Base-by-base conservation (phyloP, 768 basidiomycete species). In the Boletus vermiculosoides region DNA sequence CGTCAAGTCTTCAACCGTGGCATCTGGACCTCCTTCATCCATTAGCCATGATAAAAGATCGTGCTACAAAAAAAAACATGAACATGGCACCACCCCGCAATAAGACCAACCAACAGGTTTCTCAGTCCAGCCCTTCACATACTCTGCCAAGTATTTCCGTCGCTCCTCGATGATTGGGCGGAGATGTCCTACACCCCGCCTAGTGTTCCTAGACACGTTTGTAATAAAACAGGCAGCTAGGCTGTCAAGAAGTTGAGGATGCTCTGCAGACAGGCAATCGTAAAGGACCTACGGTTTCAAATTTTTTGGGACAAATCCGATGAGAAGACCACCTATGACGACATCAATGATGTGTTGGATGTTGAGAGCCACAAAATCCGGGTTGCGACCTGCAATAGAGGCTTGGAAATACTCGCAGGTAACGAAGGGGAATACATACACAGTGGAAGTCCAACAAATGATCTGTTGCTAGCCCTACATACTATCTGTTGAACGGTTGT, bases 391-490 rank as follows among this genome's bases (percentile, higher is more conserved):
- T 80, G 30, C 4, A 12, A 45, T 12, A 2, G 34, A 37, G 18
- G 30, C n/a, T 55, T 8, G 18, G 46, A 30, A 28, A 44, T 2
- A 1, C 22, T 7, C 45, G 33, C 16, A 46, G n/a, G 23, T n/a
- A 2, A 36, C 31, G 11, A 12, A 15, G 31, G 11, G 5, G 33
- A 39, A 40, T 25, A 11, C 60, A 18, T 50, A 80, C 81, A 83
- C 5, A 79, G 36, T 1, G 79, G 79, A 41, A 74, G 66, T 0
- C 82, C 83, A 18, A 83, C 75, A 53, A 83, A 79, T 2, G 76
- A 50, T 11, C 83, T 74, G 55, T 79, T 80, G 47, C 70, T 77
- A 2, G 72, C 67, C 23, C 78, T 73, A 15, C 73, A 71, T 4
- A 83, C 63, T 16, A 83, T 63, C 30, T 70, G 56, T 55, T 64